phyloP scores from a whole-genome alignment of 148 eudicot species.

The Gaultheria prostrata region DNA sequence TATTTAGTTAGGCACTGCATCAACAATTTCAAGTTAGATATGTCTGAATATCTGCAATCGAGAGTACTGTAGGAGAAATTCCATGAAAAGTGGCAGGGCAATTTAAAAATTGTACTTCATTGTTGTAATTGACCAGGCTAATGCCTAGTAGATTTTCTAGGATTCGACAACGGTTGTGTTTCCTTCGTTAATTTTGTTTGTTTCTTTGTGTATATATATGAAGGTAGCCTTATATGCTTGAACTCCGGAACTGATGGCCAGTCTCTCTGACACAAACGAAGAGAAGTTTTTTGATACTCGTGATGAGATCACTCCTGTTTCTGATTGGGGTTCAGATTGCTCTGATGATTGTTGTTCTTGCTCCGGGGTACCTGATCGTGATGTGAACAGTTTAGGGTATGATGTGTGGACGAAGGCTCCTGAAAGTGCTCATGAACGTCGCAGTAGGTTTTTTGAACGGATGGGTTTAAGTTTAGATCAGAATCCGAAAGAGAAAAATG shows the following conservation, averaged over 20 bases:
- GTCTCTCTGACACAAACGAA: constrained; percentile 27
- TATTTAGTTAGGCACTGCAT: not conserved
- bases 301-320: constrained; percentile 58
- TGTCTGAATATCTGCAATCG: not conserved
- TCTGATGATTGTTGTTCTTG: constrained; percentile 27
- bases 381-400: constrained; percentile 31
- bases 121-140: not conserved
- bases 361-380: constrained; percentile 25
- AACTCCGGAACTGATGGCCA: constrained; percentile 27
- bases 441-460: constrained; percentile 49
- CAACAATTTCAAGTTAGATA: not conserved
- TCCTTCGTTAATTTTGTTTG: not conserved
- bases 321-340: constrained; percentile 55
- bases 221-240: constrained; percentile 25
- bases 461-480: constrained; percentile 46
- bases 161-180: not conserved
- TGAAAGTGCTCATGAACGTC: constrained; percentile 57
- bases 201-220: not conserved
- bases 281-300: constrained; percentile 67
- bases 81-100: not conserved
- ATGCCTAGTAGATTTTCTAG: not conserved
- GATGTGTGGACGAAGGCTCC: constrained; percentile 61
- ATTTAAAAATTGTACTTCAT: not conserved
- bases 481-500: constrained; percentile 31
- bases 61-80: not conserved